Evolutionary conservation across 169 alveolate genomes (phyloP).

Genomic region (Eimeria maxima): DNA sequence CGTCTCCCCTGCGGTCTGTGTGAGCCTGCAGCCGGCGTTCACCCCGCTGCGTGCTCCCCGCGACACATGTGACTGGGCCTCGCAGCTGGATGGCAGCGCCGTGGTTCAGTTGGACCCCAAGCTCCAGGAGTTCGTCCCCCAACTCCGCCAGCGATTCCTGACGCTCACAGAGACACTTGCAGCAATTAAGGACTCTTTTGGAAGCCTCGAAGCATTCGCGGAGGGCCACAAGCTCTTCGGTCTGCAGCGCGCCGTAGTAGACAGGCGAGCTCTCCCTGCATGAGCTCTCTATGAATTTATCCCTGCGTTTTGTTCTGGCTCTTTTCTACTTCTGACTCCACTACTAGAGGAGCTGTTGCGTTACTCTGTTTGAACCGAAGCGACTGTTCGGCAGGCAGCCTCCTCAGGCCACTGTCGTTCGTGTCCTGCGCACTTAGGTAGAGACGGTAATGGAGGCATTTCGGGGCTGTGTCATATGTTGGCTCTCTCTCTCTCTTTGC

Average conservation of each 20-base stretch:
- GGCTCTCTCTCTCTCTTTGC: not conserved
- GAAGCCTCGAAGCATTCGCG: conserved; percentile 82
- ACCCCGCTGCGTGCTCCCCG: conserved; percentile 78
- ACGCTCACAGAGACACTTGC: conserved; percentile 12
- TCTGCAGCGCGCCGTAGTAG: conserved; percentile 77
- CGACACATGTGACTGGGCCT: conserved; percentile 76
- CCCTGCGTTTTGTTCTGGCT: no score
- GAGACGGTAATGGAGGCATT: not conserved
- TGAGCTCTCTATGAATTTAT: not conserved
- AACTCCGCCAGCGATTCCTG: conserved; percentile 77
- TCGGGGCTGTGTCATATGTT: not conserved
- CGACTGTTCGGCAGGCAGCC: not conserved
- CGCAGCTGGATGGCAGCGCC: conserved; percentile 76
- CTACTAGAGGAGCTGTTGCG: not conserved
- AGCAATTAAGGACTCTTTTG: conserved; percentile 61
- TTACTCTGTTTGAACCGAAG: not conserved
- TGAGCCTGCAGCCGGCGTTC: conserved; percentile 58
- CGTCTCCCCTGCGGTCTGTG: not conserved
- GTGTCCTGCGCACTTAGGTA: not conserved
- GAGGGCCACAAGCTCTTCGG: conserved; percentile 84
- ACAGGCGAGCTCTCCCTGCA: conserved; percentile 18
- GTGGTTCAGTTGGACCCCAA: conserved; percentile 76
- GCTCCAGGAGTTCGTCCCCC: conserved; percentile 65
- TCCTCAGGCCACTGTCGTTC: not conserved
- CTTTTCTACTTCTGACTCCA: not conserved